phyloP scores from a whole-genome alignment of 2,329 filamentous ascomycete genomes.

The Venturiaceae sp. region DNA sequence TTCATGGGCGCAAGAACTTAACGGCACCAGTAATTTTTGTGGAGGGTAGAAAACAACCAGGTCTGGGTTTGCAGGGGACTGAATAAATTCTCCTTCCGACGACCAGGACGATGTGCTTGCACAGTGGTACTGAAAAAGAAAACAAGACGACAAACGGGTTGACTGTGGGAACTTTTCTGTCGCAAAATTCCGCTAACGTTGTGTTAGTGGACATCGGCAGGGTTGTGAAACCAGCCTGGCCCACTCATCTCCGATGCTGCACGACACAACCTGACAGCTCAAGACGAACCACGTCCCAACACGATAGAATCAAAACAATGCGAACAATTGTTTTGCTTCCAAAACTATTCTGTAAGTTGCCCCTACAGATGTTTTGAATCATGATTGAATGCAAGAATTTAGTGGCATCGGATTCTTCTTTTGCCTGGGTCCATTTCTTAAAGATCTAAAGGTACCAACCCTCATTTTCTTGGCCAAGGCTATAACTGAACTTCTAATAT shows the following conservation, averaged over 20 bases:
- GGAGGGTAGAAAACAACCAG: constrained; percentile 8
- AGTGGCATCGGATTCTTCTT: too few species aligned
- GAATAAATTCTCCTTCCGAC: background rate
- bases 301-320: background rate
- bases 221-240: background rate
- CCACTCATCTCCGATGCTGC: background rate
- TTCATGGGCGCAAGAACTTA: constrained; percentile 30
- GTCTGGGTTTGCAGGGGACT: constrained; percentile 5
- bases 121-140: background rate
- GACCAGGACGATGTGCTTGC: background rate
- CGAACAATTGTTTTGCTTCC: background rate
- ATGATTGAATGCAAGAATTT: too few species aligned
- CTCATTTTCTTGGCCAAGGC: too few species aligned
- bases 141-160: background rate
- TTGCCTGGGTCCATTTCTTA: too few species aligned
- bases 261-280: background rate
- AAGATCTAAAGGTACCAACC: too few species aligned
- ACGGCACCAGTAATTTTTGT: constrained; percentile 15
- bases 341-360: too few species aligned
- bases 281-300: background rate
- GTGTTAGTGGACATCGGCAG: background rate
- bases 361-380: too few species aligned
- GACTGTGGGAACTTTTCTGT: background rate
- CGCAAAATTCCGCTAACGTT: background rate
- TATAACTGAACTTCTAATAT: background rate